These are phyloP conservation scores for Phylloporus sp. DNA, from an alignment of 768 basidiomycete species.

Conservation along the genomic window DNA sequence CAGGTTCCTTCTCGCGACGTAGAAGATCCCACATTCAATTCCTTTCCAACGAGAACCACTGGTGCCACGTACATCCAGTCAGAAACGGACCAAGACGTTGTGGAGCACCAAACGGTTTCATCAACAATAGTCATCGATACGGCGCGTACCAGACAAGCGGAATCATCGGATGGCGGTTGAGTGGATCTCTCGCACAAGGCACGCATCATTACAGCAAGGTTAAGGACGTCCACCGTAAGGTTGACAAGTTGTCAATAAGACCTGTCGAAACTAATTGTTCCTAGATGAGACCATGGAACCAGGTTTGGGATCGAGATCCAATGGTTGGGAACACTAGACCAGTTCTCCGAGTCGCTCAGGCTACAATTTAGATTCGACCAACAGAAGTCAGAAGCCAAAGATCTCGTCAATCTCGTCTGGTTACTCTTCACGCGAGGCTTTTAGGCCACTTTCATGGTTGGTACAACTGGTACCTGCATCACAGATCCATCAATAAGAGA, in stretches of 20 bases:
- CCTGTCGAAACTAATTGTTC: background rate
- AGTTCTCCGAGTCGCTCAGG: too few relatives aligned
- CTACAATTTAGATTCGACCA: too few relatives aligned
- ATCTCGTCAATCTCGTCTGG: conserved; percentile 26
- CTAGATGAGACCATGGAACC: background rate
- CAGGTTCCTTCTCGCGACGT: background rate
- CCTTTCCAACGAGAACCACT: background rate
- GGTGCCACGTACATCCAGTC: background rate
- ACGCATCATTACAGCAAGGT: background rate
- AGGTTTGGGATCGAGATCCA: background rate
- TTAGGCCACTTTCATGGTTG: background rate
- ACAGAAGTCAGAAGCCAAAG: conserved; percentile 21
- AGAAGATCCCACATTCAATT: background rate
- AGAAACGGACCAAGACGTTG: background rate
- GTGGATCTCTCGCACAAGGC: background rate
- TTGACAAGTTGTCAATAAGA: background rate
- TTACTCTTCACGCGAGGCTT: conserved; percentile 17
- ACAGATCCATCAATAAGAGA: background rate
- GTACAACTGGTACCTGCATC: background rate
- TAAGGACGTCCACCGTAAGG: background rate
- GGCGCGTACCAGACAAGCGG: background rate
- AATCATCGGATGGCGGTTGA: background rate
- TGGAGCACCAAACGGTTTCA: background rate
- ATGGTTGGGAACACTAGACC: background rate
- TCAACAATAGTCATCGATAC: background rate